Evolutionary conservation across 78 protist species (phyloP), one percentile per base, ranked within the genome.

Genomic region (Planoprotostelium fungivorum): DNA sequence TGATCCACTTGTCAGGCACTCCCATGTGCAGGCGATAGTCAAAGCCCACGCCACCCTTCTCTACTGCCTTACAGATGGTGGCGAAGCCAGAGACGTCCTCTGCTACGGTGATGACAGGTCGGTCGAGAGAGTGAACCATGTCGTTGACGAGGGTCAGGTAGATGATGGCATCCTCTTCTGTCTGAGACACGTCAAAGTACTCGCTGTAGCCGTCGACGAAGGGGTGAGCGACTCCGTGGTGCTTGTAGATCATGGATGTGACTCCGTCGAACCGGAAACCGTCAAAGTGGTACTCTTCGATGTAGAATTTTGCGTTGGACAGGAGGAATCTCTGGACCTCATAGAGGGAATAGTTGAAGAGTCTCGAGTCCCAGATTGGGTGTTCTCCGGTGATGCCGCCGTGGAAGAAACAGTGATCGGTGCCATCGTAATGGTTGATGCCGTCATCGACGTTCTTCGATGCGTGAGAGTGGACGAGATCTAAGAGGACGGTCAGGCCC

Each of bases 231-330:
- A 96, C 83, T 34, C 99, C 99, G 88, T 97, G 99, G 90, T 97
- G 99, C 28, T 51, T 36, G 88, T 98, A 98, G 35, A 98, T 84
- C 98, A 97, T 93, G 1, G 98, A 94, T 0, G 97, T 95, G 1
- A 96, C 97, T 51, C 98, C 99, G 87, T 98, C 99, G 89, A 98
- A 98, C 84, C 99, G 96, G 96, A 98, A 97, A 31, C 99, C 99
- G 87, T 98, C 99, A 37, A 98, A 93, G 1, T 85, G 84, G 95
- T 94, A 98, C 36, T 89, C 95, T 0, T 96, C 97, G 28, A 93
- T 35, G 36, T 37, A 96, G 87, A 35, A 94, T 35, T 94, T 38
- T 34, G 95, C 91, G 86, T 98, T 98, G 84, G 97, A 92, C 34
- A 98, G 94, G 86, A 98, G 97, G 91, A 98, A 97, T 37, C 99